A percentile compares a stretch with the other conserved stretches of the same genome.
phyloP scores from a whole-genome alignment of 2,329 filamentous ascomycete species.

The Chaetomium strumarium region DNA sequence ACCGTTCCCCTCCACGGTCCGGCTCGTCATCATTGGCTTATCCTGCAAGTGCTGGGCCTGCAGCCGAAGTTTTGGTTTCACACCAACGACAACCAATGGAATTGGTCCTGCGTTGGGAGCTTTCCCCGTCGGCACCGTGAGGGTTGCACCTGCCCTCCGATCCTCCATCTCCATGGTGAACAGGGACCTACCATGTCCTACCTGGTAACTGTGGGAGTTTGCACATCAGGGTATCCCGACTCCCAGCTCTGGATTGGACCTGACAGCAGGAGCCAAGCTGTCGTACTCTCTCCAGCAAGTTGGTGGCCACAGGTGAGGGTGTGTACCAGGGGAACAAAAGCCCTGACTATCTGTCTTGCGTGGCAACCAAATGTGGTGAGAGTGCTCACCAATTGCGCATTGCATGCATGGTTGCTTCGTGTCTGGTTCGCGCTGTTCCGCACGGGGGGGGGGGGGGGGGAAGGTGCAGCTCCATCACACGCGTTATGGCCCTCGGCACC shows the following conservation, averaged over 20 bases:
- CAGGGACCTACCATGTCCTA: neutral
- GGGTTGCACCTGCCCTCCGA: neutral
- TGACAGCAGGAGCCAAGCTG: no score
- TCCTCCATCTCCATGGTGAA: neutral
- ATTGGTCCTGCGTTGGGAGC: neutral
- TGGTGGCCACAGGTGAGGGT: no score
- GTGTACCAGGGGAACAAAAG: no score
- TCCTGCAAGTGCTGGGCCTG: slow-evolving; percentile 21
- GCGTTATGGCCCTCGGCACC: slow-evolving; percentile 20
- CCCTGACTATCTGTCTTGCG: no score
- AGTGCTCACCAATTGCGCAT: neutral
- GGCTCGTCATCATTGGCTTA: slow-evolving; percentile 18
- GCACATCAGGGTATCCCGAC: neutral
- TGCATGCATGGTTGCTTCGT: slow-evolving; percentile 5
- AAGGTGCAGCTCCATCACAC: slow-evolving; percentile 19
- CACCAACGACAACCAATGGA: slow-evolving; percentile 19
- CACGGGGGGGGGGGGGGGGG: no score
- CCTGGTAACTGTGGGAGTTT: neutral
- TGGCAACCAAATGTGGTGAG: neutral
- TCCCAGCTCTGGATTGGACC: neutral
- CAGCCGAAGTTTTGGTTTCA: slow-evolving; percentile 20
- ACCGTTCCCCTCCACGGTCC: neutral
- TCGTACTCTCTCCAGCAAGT: no score
- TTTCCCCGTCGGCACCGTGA: neutral
- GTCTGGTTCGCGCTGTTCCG: slow-evolving; percentile 1